A percentile compares a stretch with the other conserved stretches of the same genome.
These are phyloP conservation scores for Erythrobasidium hasegawianum DNA, from an alignment of 1,284 basidiomycete species.

Conservation along the genomic window DNA sequence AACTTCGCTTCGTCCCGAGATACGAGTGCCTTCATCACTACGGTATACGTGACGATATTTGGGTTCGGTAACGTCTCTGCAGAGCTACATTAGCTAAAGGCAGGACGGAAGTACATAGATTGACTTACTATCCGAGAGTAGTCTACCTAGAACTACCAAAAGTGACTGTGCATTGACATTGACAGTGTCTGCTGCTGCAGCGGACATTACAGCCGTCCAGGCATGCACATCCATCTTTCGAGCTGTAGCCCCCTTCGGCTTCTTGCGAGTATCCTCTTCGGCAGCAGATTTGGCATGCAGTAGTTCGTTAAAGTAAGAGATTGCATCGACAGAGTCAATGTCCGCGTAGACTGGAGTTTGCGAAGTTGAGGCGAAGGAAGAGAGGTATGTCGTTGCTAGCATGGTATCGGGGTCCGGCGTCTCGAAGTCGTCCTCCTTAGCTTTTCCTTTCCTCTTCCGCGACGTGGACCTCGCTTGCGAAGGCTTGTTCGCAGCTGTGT, in stretches of 20 bases:
- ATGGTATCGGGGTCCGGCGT: neutral
- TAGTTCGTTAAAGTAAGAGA: conserved; percentile 13
- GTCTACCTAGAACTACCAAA: neutral
- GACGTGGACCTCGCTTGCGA: no score
- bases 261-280: no score
- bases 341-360: neutral
- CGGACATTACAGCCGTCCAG: conserved; percentile 25
- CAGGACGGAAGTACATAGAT: neutral
- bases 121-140: conserved; percentile 8
- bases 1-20: conserved; percentile 3
- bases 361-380: conserved; percentile 5
- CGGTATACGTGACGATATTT: conserved; percentile 25
- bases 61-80: conserved; percentile 12
- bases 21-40: conserved; percentile 13
- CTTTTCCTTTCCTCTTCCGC: neutral
- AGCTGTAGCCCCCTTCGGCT: neutral
- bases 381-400: conserved; percentile 14
- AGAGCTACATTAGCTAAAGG: neutral
- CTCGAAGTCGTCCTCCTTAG: neutral
- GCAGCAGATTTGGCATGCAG: neutral
- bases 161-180: neutral
- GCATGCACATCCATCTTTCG: conserved; percentile 10
- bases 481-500: no score
- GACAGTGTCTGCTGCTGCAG: conserved; percentile 3
- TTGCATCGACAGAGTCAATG: neutral